Evolutionary conservation across 2,329 filamentous ascomycete species (phyloP).

Genomic region (Colletotrichum higginsianum): DNA sequence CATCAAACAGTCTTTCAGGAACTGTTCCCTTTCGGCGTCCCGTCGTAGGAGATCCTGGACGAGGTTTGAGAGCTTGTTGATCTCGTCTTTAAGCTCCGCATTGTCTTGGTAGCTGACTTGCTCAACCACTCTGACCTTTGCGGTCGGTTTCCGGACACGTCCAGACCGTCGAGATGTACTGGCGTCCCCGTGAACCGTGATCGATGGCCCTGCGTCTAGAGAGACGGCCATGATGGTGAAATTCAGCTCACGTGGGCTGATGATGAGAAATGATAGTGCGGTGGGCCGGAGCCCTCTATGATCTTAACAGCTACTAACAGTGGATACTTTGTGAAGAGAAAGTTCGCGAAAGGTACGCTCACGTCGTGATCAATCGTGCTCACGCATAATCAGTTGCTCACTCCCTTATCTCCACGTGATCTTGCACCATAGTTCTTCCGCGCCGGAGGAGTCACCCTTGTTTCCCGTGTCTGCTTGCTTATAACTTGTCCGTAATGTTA

Average conservation of each 20-base stretch:
- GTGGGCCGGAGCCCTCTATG: background rate
- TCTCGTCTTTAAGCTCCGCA: conserved; percentile 5
- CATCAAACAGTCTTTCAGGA: background rate
- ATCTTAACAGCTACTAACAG: background rate
- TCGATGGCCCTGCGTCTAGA: background rate
- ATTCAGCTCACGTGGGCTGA: background rate
- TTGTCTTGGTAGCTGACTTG: conserved; percentile 9
- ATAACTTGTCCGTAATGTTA: no score
- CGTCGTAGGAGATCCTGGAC: background rate
- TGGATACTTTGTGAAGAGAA: background rate
- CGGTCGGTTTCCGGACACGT: conserved; percentile 4
- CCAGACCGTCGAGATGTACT: background rate
- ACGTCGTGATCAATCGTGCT: no score
- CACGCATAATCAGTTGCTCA: no score
- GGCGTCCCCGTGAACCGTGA: conserved; percentile 5
- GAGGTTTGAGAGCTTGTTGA: background rate
- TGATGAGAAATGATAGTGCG: background rate
- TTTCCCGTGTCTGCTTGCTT: no score
- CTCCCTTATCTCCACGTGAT: no score
- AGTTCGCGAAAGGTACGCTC: no score
- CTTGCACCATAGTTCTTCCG: no score
- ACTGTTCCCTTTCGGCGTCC: background rate
- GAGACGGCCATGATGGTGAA: background rate
- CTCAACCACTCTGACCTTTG: conserved; percentile 20
- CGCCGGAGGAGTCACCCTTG: no score